These are phyloP conservation scores for Sporothrix schenckii DNA, from an alignment of 2,329 filamentous ascomycete genomes.

Conservation along the genomic window DNA sequence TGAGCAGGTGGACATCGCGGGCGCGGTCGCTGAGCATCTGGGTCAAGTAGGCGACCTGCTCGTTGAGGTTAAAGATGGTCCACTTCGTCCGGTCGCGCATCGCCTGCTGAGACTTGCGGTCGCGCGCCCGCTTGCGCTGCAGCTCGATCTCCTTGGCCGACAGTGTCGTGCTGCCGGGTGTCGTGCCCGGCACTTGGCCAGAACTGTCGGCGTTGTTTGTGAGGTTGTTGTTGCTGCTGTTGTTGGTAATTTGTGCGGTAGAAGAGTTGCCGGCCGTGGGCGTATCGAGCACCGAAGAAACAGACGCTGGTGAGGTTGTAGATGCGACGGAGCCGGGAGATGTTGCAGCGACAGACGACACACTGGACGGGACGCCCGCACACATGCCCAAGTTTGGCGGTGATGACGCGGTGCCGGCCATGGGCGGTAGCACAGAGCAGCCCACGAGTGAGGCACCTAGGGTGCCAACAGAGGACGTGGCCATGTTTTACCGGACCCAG, in stretches of 20 bases:
- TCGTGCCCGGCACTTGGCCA: background rate
- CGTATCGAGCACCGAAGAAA: slow-evolving; percentile 7
- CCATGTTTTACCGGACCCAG: slow-evolving; percentile 4
- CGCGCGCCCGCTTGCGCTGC: slow-evolving; percentile 42
- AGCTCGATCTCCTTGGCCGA: slow-evolving; percentile 38
- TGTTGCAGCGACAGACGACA: slow-evolving; percentile 9
- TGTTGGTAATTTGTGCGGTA: background rate
- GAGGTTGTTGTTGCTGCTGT: background rate
- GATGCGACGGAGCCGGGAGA: slow-evolving; percentile 21
- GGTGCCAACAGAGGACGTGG: background rate
- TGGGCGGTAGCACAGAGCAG: slow-evolving; percentile 21
- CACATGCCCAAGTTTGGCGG: slow-evolving; percentile 5
- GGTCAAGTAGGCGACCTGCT: slow-evolving; percentile 41
- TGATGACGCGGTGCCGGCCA: slow-evolving; percentile 16
- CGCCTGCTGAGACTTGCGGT: slow-evolving; percentile 43
- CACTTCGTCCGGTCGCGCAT: slow-evolving; percentile 44
- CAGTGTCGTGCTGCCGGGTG: background rate
- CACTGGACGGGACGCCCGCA: slow-evolving; percentile 17
- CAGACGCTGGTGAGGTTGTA: slow-evolving; percentile 23
- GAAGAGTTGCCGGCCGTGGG: background rate
- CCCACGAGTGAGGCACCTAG: slow-evolving; percentile 1
- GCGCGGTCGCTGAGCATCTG: slow-evolving; percentile 38
- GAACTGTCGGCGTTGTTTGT: background rate
- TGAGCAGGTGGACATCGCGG: slow-evolving; percentile 35
- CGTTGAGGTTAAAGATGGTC: slow-evolving; percentile 40